Base-by-base conservation (phyloP, 1,139 yeast genomes). In the Meyerozyma smithsonii region DNA sequence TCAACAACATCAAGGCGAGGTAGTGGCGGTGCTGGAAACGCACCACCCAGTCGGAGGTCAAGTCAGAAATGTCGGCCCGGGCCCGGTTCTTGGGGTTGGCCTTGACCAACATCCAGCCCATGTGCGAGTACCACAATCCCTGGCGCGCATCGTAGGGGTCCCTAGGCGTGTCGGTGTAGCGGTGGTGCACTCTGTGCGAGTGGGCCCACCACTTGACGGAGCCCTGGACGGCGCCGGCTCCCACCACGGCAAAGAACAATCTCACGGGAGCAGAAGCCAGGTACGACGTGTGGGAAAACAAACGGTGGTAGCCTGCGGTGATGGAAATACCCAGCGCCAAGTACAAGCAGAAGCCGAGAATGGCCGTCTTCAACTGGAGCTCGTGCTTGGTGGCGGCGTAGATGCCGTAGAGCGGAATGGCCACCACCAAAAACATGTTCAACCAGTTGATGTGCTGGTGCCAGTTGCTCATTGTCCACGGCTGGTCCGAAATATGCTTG, bases 121-220 rank as follows among this genome's bases (percentile, higher is more conserved):
- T 73, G 73, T 92, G 98, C 28, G 95, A 82, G 68, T 75, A 90
- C 94, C 95, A 87, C 69, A 92, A 85, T 19, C 98, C 98, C 55
- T 79, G 78, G 70, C 96, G 82, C 37, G 97, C 98, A 58, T 89
- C 96, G 64, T 92, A 94, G 41, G 98, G 98, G 64, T 92, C 98
- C 75, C 96, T 84, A 47, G 81, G 74, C 36, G 98, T 92, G 68
- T 92, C 98, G 12, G 97, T 92, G 72, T 84, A 92, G 67, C 98
- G 79, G 72, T 92, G 98, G 69, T 92, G 98, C 48, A 94, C 79
- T 73, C 98, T 82, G 72, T 92, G 98, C 41, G 94, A 84, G 62
- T 92, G 96, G 40, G 94, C 82, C 98, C 98, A 92, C 98, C 98
- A 94, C 69, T 92, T 89, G 63, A 90, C 84, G 38, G 97, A 89